These are phyloP conservation scores for Mortierella sp. DNA, from an alignment of 371 early-diverging fungal species.

Conservation along the genomic window DNA sequence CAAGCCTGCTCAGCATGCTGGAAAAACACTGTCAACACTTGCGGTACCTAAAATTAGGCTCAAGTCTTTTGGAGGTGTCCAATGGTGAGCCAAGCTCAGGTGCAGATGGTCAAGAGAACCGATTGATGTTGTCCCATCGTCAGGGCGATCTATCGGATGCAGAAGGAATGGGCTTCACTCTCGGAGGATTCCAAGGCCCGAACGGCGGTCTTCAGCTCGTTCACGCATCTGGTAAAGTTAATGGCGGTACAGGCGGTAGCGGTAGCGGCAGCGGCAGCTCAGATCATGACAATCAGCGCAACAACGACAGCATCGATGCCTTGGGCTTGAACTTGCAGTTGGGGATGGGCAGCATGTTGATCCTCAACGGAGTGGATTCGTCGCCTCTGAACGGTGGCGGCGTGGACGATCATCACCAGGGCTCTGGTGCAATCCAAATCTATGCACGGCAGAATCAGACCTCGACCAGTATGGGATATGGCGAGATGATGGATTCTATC, in stretches of 20 bases:
- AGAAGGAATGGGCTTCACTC: conserved; percentile 12
- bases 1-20: conserved; percentile 63
- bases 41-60: conserved; percentile 35
- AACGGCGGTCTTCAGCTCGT: conserved; percentile 8
- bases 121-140: conserved; percentile 12
- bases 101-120: conserved; percentile 13
- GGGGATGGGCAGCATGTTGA: conserved; percentile 37
- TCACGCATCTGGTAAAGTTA: not conserved
- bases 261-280: conserved; percentile 4
- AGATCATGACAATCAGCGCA: conserved; percentile 1
- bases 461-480: conserved; percentile 7
- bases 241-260: too few species aligned
- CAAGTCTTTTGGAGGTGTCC: conserved; percentile 13
- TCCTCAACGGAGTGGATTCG: conserved; percentile 37
- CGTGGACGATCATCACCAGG: conserved; percentile 7
- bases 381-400: not conserved
- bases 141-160: conserved; percentile 14
- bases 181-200: conserved; percentile 14
- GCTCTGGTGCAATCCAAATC: not conserved
- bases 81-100: not conserved
- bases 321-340: conserved; percentile 35
- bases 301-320: conserved; percentile 6
- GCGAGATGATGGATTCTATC: conserved; percentile 20
- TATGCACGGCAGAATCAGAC: conserved; percentile 6
- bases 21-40: conserved; percentile 75